Base-by-base conservation (phyloP, 495 filamentous ascomycete species). In the Diplogelasinospora grovesii region DNA sequence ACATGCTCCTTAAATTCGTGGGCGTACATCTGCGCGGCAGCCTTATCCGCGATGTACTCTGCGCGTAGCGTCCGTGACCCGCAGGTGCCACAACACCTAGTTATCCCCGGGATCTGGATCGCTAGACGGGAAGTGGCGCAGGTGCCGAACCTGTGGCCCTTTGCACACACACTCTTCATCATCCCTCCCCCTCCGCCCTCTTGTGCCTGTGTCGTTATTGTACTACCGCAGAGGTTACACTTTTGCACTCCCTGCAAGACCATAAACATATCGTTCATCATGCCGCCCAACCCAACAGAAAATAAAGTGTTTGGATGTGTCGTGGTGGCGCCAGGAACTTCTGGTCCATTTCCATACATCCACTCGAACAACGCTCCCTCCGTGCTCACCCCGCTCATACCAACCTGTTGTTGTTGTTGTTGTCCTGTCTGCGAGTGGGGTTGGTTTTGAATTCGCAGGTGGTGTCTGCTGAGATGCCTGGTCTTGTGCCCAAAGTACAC, bases 331-430 rank as follows among this genome's bases (percentile, higher is more conserved):
- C 65, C 66, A 0, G 61, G 52, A 4, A 73, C 65, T 1, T 57
- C 53, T 1, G 60, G 63, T 6, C 63, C 69, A 13, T 52, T 57
- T 32, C 66, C 69, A 45, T 73, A 73, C 56, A 73, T 66, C 55
- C 62, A 65, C 30, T 70, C 68, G 49, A 67, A 67, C 36, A 64
- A 50, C 8, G 42, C 48, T 0, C 56, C 66, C 41, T 73, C 69
- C 7, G 65, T 69, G 11, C 64, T n/a, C n/a, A n/a, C n/a, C n/a
- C n/a, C n/a, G n/a, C n/a, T n/a, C n/a, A n/a, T n/a, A n/a, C n/a
- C n/a, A n/a, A n/a, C n/a, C n/a, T 70, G 19, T n/a, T 22, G 42
- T 24, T n/a, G 8, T 14, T 2, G 18, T 5, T 4, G 20, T 30
- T 9, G 28, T 22, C n/a, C n/a, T n/a, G n/a, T n/a, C n/a, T n/a